Percentiles rank a stretch among this genome's conserved stretches.
phyloP scores from a whole-genome alignment of 768 basidiomycete species.

The Lactarius hengduanensis region DNA sequence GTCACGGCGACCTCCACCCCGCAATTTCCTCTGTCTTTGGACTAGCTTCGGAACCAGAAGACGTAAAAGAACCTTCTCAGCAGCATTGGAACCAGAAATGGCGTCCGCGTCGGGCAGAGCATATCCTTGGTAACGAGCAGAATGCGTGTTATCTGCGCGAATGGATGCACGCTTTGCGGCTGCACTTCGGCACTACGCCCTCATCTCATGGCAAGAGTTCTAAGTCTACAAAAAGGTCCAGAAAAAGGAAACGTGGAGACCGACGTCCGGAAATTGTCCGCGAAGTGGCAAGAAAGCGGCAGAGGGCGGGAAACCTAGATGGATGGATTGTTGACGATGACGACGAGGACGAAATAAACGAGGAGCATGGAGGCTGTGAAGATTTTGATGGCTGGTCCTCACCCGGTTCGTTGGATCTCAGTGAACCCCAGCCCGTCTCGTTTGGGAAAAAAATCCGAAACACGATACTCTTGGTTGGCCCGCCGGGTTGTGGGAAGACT shows the following conservation, averaged over 20 bases:
- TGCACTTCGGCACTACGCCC: slow-evolving; percentile 44
- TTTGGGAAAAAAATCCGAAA: slow-evolving; percentile 65
- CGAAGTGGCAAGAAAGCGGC: slow-evolving; percentile 26
- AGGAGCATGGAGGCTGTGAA: not conserved
- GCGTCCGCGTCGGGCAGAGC: slow-evolving; percentile 67
- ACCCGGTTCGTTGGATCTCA: slow-evolving; percentile 9
- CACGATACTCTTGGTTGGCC: slow-evolving; percentile 82
- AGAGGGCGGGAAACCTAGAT: slow-evolving; percentile 20
- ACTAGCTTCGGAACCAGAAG: slow-evolving; percentile 13
- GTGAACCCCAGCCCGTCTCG: slow-evolving; percentile 23
- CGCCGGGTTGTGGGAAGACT: slow-evolving; percentile 86
- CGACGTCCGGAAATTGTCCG: slow-evolving; percentile 27
- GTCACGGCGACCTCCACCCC: slow-evolving; percentile 16
- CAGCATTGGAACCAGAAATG: slow-evolving; percentile 73
- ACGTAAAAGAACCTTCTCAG: slow-evolving; percentile 32
- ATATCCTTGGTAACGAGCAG: slow-evolving; percentile 76
- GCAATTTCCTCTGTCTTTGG: slow-evolving; percentile 20
- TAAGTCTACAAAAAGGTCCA: slow-evolving; percentile 10
- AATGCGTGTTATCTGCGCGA: slow-evolving; percentile 70
- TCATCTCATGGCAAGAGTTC: slow-evolving; percentile 19
- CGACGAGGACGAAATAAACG: slow-evolving; percentile 12
- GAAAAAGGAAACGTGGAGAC: slow-evolving; percentile 21
- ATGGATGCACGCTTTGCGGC: slow-evolving; percentile 72
- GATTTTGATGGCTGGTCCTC: slow-evolving; percentile 7
- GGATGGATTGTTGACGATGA: slow-evolving; percentile 28